These are phyloP conservation scores for Wickerhamomyces rabaulensis DNA, from an alignment of 805 yeast species.

Conservation along the genomic window DNA sequence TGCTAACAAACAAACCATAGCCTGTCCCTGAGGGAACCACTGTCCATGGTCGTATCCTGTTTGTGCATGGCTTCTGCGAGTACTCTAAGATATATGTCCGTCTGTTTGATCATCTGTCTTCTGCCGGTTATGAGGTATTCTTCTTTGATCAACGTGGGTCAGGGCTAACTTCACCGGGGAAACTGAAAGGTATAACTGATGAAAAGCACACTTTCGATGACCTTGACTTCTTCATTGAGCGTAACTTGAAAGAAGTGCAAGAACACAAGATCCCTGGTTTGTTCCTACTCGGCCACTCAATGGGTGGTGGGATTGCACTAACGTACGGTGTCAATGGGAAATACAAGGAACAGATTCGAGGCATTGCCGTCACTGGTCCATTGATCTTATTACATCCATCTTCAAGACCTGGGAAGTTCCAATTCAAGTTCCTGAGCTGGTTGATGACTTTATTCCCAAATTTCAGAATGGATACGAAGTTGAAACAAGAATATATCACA, in stretches of 20 bases:
- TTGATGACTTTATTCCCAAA: constrained; percentile 40
- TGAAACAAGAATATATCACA: constrained; percentile 52
- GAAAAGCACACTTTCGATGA: constrained; percentile 55
- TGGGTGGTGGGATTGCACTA: constrained; percentile 75
- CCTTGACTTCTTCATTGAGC: constrained; percentile 50
- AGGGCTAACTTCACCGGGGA: constrained; percentile 56
- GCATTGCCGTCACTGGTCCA: constrained; percentile 54
- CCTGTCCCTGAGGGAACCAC: constrained; percentile 28
- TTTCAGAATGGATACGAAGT: constrained; percentile 47
- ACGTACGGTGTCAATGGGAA: constrained; percentile 59
- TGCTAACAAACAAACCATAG: constrained; percentile 2
- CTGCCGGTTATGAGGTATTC: constrained; percentile 57
- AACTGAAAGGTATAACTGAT: constrained; percentile 48
- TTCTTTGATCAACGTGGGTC: constrained; percentile 76
- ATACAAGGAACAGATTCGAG: constrained; percentile 38
- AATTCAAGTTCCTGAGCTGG: constrained; percentile 38
- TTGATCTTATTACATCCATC: constrained; percentile 52
- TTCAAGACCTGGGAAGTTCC: constrained; percentile 45
- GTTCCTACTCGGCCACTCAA: constrained; percentile 62
- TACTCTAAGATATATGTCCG: constrained; percentile 43
- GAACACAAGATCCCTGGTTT: constrained; percentile 30
- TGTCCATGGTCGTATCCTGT: constrained; percentile 49
- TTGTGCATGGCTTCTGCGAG: constrained; percentile 73
- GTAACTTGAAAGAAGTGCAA: constrained; percentile 33
- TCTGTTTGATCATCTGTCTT: constrained; percentile 46